A percentile compares a stretch with the other conserved stretches of the same genome.
Conservation (phyloP, 768 basidiomycete genomes). For the Cubamyces lactineus region DNA sequence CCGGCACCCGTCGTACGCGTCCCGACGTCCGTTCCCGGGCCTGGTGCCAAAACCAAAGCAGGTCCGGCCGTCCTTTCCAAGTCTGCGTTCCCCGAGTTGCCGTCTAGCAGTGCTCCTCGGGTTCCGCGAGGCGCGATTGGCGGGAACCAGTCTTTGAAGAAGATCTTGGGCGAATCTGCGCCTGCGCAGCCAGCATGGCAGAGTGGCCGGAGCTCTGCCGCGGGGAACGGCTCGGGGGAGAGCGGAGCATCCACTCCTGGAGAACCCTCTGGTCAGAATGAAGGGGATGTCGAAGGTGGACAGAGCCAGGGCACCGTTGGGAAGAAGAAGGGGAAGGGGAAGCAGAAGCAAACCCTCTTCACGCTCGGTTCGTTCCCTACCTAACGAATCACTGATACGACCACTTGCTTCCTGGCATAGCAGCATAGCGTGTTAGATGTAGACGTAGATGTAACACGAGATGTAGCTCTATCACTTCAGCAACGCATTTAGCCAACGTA, state of each 20-base stretch:
- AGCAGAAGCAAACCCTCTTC: conserved; percentile 85
- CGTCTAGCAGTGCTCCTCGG: conserved; percentile 45
- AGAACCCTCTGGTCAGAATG: conserved; percentile 13
- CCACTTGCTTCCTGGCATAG: not conserved
- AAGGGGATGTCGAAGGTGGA: conserved; percentile 16
- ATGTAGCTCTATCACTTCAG: not conserved
- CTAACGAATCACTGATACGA: not conserved
- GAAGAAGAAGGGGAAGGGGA: conserved; percentile 79
- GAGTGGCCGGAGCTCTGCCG: conserved; percentile 1
- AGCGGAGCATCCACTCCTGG: conserved; percentile 19
- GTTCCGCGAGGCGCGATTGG: conserved; percentile 49
- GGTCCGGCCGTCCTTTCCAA: conserved; percentile 50
- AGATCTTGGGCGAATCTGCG: conserved; percentile 60
- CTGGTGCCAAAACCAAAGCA: conserved; percentile 33
- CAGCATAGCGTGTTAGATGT: not conserved
- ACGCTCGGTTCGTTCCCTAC: conserved; percentile 57
- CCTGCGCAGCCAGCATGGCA: conserved; percentile 40
- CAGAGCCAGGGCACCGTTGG: conserved; percentile 38
- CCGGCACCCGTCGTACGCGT: conserved; percentile 36
- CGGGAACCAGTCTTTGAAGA: conserved; percentile 68
- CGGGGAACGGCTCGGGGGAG: conserved; percentile 1
- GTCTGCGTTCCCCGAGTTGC: conserved; percentile 72
- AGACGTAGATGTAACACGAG: not conserved
- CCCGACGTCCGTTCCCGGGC: conserved; percentile 37
- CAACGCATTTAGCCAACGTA: not conserved